phyloP scores from a whole-genome alignment of 495 filamentous ascomycete species.

The Trichoderma virens region DNA sequence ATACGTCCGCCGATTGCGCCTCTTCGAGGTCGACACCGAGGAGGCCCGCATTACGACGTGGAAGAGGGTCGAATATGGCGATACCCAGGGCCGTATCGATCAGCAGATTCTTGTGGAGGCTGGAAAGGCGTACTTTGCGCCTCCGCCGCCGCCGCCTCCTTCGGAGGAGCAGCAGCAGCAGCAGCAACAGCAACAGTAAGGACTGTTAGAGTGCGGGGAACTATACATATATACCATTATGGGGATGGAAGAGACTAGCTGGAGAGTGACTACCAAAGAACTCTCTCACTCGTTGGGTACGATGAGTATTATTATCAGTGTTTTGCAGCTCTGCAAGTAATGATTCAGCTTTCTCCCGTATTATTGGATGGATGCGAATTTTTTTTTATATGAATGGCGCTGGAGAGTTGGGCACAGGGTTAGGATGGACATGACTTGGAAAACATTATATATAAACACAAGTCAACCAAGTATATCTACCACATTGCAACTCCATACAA shows the following conservation, averaged over 20 bases:
- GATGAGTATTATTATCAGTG: too few relatives aligned
- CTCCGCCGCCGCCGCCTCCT: not conserved
- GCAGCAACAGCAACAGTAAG: not conserved
- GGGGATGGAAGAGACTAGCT: not conserved
- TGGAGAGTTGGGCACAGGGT: too few relatives aligned
- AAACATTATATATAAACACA: too few relatives aligned
- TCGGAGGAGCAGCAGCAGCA: not conserved
- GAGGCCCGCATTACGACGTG: constrained; percentile 80
- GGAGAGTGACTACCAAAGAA: not conserved
- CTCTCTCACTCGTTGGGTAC: not conserved
- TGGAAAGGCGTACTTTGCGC: constrained; percentile 50
- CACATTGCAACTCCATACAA: not conserved
- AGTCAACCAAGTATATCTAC: not conserved
- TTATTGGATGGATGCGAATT: too few relatives aligned
- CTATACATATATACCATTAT: not conserved
- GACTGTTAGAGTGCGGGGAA: not conserved
- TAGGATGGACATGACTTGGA: too few relatives aligned
- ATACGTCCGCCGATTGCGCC: constrained; percentile 72
- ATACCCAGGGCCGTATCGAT: constrained; percentile 61
- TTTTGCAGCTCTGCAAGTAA: too few relatives aligned
- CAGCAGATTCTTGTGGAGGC: constrained; percentile 83
- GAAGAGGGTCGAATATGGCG: constrained; percentile 80
- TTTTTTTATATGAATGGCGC: too few relatives aligned
- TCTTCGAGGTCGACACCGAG: constrained; percentile 91
- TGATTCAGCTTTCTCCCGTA: too few relatives aligned